Conservation (phyloP, 2,329 filamentous ascomycete species). For the Nemania bipapillata region DNA sequence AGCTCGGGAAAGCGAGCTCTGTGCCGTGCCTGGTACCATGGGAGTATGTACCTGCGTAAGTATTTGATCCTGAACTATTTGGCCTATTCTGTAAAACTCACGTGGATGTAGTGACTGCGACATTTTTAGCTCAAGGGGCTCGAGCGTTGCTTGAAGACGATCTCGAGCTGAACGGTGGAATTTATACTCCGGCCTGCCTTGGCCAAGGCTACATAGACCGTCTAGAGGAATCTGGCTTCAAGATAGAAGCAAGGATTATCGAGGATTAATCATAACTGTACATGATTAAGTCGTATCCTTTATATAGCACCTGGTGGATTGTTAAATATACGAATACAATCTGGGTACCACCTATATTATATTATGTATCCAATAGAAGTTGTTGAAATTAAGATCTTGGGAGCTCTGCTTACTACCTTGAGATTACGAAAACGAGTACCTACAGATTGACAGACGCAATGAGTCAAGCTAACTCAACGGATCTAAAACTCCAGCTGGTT, state of each 20-base stretch:
- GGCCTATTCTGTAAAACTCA: slow-evolving; percentile 25
- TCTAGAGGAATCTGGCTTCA: slow-evolving; percentile 69
- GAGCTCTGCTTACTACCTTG: not conserved
- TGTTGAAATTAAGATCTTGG: not conserved
- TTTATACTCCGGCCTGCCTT: slow-evolving; percentile 77
- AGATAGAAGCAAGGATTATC: slow-evolving; percentile 66
- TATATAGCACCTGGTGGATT: not conserved
- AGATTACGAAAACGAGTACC: too few species aligned
- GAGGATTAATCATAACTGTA: slow-evolving; percentile 32
- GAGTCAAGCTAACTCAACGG: too few species aligned
- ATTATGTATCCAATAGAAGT: too few species aligned
- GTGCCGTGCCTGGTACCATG: slow-evolving; percentile 65
- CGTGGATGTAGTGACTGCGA: slow-evolving; percentile 67
- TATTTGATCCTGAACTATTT: not conserved
- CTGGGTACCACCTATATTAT: too few species aligned
- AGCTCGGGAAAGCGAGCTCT: slow-evolving; percentile 61
- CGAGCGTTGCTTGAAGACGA: slow-evolving; percentile 72
- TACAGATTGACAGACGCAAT: too few species aligned
- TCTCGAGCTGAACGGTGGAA: slow-evolving; percentile 69
- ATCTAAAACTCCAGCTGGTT: too few species aligned
- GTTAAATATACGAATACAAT: not conserved
- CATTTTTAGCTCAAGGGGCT: slow-evolving; percentile 72
- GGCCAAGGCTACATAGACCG: slow-evolving; percentile 74
- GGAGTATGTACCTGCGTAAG: slow-evolving; percentile 74
- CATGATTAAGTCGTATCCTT: not conserved